Percentiles rank a stretch among this genome's conserved stretches.
These are phyloP conservation scores for Trichoderma cornu-damae DNA, from an alignment of 2,329 filamentous ascomycete genomes.

Conservation along the genomic window DNA sequence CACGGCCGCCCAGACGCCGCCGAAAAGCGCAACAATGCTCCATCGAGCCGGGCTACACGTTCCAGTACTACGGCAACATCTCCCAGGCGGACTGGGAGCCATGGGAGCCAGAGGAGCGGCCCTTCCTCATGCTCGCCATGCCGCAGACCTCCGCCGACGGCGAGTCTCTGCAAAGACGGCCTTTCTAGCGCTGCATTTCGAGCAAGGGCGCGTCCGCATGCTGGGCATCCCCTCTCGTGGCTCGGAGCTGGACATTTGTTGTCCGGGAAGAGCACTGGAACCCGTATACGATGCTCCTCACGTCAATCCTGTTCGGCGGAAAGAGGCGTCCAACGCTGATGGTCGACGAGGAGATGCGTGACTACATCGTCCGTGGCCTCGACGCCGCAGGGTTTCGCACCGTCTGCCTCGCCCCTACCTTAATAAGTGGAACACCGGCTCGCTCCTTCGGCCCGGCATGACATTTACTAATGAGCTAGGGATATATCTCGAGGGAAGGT, in stretches of 20 bases:
- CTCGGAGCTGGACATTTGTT: constrained; percentile 46
- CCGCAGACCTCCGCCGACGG: constrained; percentile 40
- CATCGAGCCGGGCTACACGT: constrained; percentile 60
- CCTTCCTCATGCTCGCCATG: constrained; percentile 57
- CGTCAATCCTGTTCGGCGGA: constrained; percentile 38
- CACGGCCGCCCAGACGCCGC: constrained; percentile 16
- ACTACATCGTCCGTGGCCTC: constrained; percentile 57
- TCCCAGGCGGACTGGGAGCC: constrained; percentile 59
- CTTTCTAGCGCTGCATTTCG: constrained; percentile 56
- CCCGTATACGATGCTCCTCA: constrained; percentile 51
- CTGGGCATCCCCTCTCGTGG: constrained; percentile 52
- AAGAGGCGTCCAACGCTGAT: constrained; percentile 42
- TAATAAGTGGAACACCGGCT: constrained; percentile 53
- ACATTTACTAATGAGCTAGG: constrained; percentile 60
- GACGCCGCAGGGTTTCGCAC: constrained; percentile 50
- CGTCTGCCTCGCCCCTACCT: constrained; percentile 52
- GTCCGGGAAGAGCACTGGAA: constrained; percentile 62
- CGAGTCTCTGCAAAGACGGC: constrained; percentile 48
- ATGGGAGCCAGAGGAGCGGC: constrained; percentile 60
- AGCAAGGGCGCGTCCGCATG: constrained; percentile 54
- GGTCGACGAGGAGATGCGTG: constrained; percentile 60
- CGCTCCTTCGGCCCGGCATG: constrained; percentile 51
- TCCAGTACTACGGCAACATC: constrained; percentile 57
- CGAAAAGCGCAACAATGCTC: constrained; percentile 42
- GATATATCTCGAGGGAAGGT: constrained; percentile 54